These are phyloP conservation scores for Sodiomyces alkalinus DNA, from an alignment of 2,329 filamentous ascomycete species.

Conservation along the genomic window DNA sequence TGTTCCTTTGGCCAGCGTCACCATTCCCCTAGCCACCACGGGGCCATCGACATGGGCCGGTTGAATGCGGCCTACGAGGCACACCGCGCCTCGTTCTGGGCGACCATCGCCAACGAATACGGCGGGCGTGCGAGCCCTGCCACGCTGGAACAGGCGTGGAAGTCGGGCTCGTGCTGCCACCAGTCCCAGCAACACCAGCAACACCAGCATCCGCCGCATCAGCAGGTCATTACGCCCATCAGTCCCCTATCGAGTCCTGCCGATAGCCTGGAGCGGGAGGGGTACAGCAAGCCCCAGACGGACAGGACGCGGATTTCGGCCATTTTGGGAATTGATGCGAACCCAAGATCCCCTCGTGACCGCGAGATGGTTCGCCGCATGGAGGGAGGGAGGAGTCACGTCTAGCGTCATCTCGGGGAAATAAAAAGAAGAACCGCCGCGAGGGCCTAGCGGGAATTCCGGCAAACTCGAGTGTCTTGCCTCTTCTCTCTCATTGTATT, in stretches of 20 bases:
- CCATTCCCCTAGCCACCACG: conserved; percentile 13
- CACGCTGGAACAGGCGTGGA: conserved; percentile 58
- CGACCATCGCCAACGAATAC: conserved; percentile 56
- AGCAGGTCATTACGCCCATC: conserved; percentile 32
- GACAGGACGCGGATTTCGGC: conserved; percentile 49
- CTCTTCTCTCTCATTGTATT: conserved; percentile 7
- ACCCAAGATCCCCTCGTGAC: conserved; percentile 40
- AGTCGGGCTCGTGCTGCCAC: conserved; percentile 27
- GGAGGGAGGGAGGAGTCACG: conserved; percentile 36
- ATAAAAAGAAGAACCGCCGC: too few species aligned
- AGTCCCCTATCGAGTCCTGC: conserved; percentile 37
- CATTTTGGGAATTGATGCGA: conserved; percentile 44
- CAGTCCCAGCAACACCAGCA: too few species aligned
- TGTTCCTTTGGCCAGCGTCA: conserved; percentile 24
- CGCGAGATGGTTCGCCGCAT: conserved; percentile 40
- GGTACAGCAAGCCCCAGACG: conserved; percentile 22
- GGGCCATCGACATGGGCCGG: conserved; percentile 46
- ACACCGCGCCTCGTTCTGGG: conserved; percentile 60
- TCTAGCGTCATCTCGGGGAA: too few species aligned
- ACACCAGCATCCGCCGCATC: too few species aligned
- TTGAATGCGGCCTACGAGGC: conserved; percentile 55
- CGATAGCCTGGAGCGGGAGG: conserved; percentile 26
- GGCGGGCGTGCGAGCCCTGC: conserved; percentile 45
- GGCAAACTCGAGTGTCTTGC: too few species aligned
- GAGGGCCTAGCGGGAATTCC: too few species aligned